Conservation (phyloP, 345 rosid species). For the Salix brachista region DNA sequence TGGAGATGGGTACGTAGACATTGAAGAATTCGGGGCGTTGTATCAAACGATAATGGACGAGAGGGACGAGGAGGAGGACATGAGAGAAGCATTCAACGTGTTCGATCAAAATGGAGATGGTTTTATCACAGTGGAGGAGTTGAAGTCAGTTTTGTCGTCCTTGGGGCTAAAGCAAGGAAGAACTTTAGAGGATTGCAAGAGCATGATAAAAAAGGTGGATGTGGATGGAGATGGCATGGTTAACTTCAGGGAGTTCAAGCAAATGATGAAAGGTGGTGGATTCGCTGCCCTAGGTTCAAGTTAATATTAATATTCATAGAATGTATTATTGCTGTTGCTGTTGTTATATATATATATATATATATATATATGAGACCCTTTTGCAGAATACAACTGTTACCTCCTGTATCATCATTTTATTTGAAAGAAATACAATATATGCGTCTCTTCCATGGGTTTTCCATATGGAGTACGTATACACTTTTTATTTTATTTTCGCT, state of each 20-base stretch:
- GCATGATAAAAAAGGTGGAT: conserved; percentile 82
- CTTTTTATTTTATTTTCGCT: too few relatives aligned
- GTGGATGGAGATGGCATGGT: conserved; percentile 97
- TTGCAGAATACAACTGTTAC: neutral
- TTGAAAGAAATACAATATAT: neutral
- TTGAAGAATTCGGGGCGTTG: conserved; percentile 72
- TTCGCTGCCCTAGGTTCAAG: conserved; percentile 66
- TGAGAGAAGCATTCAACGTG: conserved; percentile 79
- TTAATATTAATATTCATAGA: conserved; percentile 6
- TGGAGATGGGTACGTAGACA: conserved; percentile 81
- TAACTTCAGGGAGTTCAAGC: conserved; percentile 73
- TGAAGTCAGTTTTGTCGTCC: conserved; percentile 74
- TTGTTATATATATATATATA: too few relatives aligned
- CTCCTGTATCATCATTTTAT: neutral
- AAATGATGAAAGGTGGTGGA: conserved; percentile 92
- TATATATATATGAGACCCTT: neutral
- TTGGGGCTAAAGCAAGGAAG: conserved; percentile 85
- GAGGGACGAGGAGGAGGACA: conserved; percentile 77
- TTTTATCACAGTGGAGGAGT: conserved; percentile 81
- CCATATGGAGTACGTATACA: too few relatives aligned
- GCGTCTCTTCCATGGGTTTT: neutral
- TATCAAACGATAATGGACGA: conserved; percentile 83
- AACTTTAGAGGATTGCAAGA: conserved; percentile 72
- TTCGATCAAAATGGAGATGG: conserved; percentile 93
- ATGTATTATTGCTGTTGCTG: too few relatives aligned